Base-by-base conservation (phyloP, 371 early-diverging fungal species). In the Mortierella sp. region DNA sequence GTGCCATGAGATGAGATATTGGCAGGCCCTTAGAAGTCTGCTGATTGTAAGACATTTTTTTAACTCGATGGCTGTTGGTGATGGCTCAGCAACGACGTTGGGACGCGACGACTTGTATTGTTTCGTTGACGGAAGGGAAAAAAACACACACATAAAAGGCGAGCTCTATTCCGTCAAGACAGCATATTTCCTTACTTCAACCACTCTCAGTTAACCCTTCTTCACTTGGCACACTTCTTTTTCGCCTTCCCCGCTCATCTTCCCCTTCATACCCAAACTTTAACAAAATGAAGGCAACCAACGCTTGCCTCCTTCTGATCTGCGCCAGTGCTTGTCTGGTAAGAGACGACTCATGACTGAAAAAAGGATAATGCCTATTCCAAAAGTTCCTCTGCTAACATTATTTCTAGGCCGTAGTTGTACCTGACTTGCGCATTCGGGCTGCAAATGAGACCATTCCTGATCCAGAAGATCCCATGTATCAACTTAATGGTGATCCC, bases 321-420 rank as follows among this genome's bases (percentile, higher is more conserved):
- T 62, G 62, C 52, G 62, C 62, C 51, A 62, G 52, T 51, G 62
- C 62, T 62, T 62, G 30, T 37, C 21, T 62, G 62, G 62, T 62
- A 62, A 62, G 62, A 23, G 37, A 62, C 50, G 37, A 62, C 15
- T 21, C n/a, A 30, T 62, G 26, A n/a, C 26, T n/a, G n/a, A n/a
- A n/a, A n/a, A 19, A 21, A 37, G 52, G 62, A 37, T 62, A 23
- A 50, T 21, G 26, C 26, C 51, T 50, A 26, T 62, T 26, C 52
- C 50, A 29, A 62, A 62, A 48, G 62, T 37, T 52, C 53, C 37
- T 37, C 29, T 30, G 51, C 62, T 62, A 52, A 62, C 43, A 30
- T 29, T 50, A 29, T 62, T 18, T 23, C 15, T 62, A 62, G 62
- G 62, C 62, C 30, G 53, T 62, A 50, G 62, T 52, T 62, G 62